Evolutionary conservation across 805 yeast species (phyloP), one percentile per base, ranked within the genome.

Genomic region (Yamadazyma akitaensis): DNA sequence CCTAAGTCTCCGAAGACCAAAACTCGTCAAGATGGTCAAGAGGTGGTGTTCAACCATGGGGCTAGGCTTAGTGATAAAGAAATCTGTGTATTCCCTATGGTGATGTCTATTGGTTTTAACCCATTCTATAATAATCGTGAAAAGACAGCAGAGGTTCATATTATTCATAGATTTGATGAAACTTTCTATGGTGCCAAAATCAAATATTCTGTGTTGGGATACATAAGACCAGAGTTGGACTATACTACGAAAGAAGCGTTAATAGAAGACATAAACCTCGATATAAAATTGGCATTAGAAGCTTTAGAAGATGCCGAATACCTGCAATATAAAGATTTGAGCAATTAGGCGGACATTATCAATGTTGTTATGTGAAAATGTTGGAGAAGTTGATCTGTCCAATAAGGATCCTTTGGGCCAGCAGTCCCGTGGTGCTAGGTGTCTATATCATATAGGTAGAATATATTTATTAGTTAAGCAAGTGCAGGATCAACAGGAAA

Each of bases 21-120:
- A 17, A 65, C 62, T 41, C 37, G 56, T 31, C 24, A 30, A 9
- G 53, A 52, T 17, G 72, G 66, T 1, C 54, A 56, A 17, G 53
- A 54, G 25, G 51, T 68, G 13, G 75, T 68, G 32, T 80, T 84
- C 60, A 85, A 81, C 48, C 80, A 78, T 57, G 97, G 96, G 0
- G 53, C 62, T 5, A 56, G 64, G 9, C 65, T 90, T 40, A 26
- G 47, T n/a, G 46, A 43, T 0, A 78, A 75, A 35, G 67, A 75
- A 2, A 73, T 73, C 42, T 65, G 67, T 16, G 75, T 74, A 1
- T 69, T 81, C 21, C 97, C 97, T 0, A 89, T 90, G 84, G 99
- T 94, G 8, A 85, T 92, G 88, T 88, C 96, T 8, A 76, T 94
- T 16, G 99, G 99, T 1, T 88, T 90, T 87, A 94, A 94, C 61